Base-by-base conservation (phyloP, 2,329 filamentous ascomycete genomes). In the Amauroascus niger region DNA sequence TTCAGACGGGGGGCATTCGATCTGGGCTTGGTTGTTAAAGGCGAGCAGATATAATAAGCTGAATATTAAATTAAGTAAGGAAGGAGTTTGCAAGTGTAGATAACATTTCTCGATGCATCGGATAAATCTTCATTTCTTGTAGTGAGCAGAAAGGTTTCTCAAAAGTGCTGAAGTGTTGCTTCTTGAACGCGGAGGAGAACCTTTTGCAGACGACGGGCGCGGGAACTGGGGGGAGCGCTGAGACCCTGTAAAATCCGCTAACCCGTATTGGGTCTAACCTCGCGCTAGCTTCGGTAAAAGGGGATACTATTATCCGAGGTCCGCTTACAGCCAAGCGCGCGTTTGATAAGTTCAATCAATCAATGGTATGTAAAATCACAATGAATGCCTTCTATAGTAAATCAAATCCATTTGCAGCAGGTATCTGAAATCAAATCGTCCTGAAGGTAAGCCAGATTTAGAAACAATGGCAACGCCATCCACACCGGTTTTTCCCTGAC, bases 401-500 rank as follows among this genome's bases (percentile, higher is more conserved):
- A 43, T 43, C 22, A 43, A 52, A 44, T 52, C 39, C 41, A 45
- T 46, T 46, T 46, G 37, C 32, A 46, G 24, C 26, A 52, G 41
- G 41, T 46, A 52, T 45, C 40, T 52, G 32, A 24, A 39, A 28
- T 39, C 24, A 39, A 44, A 45, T 46, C 28, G 35, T 41, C 28
- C 22, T 41, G 43, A 41, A 30, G 22, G 22, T 32, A 28, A 32
- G 14, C 49, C 49, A 44, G 22, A 44, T 28, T 5, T 28, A 40
- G 33, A 30, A 53, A 32, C 57, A 57, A 67, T 62, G 60, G 59
- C 65, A 71, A 71, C 68, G 69, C 69, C 69, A 65, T 67, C 66
- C 65, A 61, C 67, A 69, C 66, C 67, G 61, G 62, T 70, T 71
- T 70, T 69, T 45, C 67, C 67, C 67, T 64, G 67, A 65, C 69